phyloP scores from a whole-genome alignment of 805 yeast genomes.

The Monosporozyma aerobia region DNA sequence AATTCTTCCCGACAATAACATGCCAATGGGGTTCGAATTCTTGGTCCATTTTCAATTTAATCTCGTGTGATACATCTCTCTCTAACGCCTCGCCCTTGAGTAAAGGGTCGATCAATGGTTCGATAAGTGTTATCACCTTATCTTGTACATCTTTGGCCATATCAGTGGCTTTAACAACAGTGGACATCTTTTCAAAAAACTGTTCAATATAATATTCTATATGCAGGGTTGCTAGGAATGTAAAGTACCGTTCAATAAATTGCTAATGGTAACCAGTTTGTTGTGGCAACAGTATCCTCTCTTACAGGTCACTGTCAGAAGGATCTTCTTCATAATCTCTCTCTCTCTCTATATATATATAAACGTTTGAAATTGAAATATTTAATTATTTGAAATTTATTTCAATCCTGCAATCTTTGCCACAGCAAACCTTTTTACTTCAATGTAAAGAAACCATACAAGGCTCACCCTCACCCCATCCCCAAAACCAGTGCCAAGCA shows the following conservation, averaged over 20 bases:
- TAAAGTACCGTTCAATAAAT: too few species aligned
- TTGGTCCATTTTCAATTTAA: slow-evolving; percentile 58
- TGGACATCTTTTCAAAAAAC: slow-evolving; percentile 2
- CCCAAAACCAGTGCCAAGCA: neutral
- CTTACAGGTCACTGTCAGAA: too few species aligned
- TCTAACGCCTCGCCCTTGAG: slow-evolving; percentile 18
- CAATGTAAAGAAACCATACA: neutral
- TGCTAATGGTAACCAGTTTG: too few species aligned
- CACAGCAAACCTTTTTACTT: neutral
- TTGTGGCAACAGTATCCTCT: neutral
- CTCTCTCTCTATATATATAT: neutral
- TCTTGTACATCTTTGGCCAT: slow-evolving; percentile 29
- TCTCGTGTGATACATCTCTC: slow-evolving; percentile 50
- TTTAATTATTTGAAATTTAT: neutral
- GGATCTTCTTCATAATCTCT: neutral
- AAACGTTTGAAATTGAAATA: neutral
- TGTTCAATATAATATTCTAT: too few species aligned
- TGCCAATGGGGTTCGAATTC: slow-evolving; percentile 70
- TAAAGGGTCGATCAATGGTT: slow-evolving; percentile 18
- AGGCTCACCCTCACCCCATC: neutral
- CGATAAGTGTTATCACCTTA: neutral
- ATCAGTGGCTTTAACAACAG: slow-evolving; percentile 10
- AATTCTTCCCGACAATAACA: slow-evolving; percentile 68
- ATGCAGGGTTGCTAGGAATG: too few species aligned
- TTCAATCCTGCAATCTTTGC: neutral